phyloP scores from a whole-genome alignment of 169 alveolate genomes.

The Plasmodium adleri region DNA sequence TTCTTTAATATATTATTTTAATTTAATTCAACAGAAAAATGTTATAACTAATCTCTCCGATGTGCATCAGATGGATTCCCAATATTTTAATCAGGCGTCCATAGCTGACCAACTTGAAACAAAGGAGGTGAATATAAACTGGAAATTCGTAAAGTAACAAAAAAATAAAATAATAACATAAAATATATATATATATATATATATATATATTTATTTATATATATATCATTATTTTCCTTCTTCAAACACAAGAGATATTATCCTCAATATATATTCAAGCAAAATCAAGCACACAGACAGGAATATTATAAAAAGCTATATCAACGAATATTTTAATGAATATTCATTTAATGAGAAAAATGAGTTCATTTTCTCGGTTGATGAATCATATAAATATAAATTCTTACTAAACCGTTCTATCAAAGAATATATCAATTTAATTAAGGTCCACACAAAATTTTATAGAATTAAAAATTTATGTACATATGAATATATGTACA shows the following conservation, averaged over 20 bases:
- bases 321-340: constrained; percentile 70
- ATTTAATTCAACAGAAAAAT: constrained; percentile 28
- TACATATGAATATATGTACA: background rate
- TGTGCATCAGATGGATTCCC: background rate
- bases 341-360: constrained; percentile 67
- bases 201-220: background rate
- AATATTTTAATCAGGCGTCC: background rate
- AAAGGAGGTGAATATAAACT: constrained; percentile 42
- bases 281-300: constrained; percentile 31
- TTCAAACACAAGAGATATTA: constrained; percentile 29
- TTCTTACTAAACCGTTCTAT: constrained; percentile 45
- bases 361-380: constrained; percentile 49
- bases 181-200: background rate
- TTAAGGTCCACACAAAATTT: constrained; percentile 32
- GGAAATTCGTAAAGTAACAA: constrained; percentile 54
- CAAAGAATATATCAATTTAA: constrained; percentile 47
- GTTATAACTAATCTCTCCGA: background rate
- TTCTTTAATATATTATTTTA: constrained; percentile 33
- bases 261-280: constrained; percentile 59
- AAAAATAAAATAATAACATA: background rate
- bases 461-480: background rate
- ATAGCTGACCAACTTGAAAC: background rate
- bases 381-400: constrained; percentile 45
- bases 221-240: background rate
- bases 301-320: constrained; percentile 58